Conservation (phyloP, 345 rosid species). For the Hibiscus mutabilis region DNA sequence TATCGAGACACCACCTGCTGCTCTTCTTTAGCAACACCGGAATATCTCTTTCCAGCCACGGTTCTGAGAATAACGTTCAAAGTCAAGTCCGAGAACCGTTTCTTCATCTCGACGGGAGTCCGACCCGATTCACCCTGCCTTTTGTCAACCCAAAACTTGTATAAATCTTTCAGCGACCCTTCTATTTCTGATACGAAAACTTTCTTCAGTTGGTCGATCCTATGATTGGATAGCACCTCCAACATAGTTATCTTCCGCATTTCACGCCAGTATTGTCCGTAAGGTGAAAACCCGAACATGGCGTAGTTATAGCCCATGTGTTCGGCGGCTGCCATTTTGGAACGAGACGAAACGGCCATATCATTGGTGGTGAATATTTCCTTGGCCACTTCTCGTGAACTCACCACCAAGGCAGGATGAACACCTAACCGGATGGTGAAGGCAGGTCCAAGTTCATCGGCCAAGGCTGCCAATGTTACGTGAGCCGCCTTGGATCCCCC, state of each 20-base stretch:
- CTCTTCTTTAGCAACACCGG: slow-evolving; percentile 13
- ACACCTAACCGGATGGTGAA: slow-evolving; percentile 29
- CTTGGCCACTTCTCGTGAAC: slow-evolving; percentile 24
- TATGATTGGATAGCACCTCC: slow-evolving; percentile 25
- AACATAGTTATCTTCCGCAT: slow-evolving; percentile 26
- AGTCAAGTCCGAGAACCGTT: slow-evolving; percentile 27
- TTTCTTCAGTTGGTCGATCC: slow-evolving; percentile 22
- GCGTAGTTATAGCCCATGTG: slow-evolving; percentile 27
- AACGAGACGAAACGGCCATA: slow-evolving; percentile 19
- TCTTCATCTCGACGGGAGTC: slow-evolving; percentile 23
- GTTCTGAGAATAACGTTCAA: slow-evolving; percentile 29
- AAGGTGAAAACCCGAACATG: slow-evolving; percentile 27
- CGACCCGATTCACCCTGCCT: neutral
- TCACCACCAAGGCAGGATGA: slow-evolving; percentile 23
- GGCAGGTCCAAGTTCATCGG: slow-evolving; percentile 31
- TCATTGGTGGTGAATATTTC: slow-evolving; percentile 33
- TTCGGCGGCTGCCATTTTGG: slow-evolving; percentile 14
- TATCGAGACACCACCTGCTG: slow-evolving; percentile 13
- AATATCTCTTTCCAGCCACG: slow-evolving; percentile 29
- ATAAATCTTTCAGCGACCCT: slow-evolving; percentile 9
- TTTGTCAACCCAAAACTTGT: slow-evolving; percentile 12
- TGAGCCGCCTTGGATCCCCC: slow-evolving; percentile 21
- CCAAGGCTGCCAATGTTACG: slow-evolving; percentile 18
- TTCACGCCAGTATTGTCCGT: slow-evolving; percentile 37
- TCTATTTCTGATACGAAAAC: slow-evolving; percentile 23